These are phyloP conservation scores for Aspergillus oerlinghausenensis DNA, from an alignment of 2,329 filamentous ascomycete species.

Conservation along the genomic window DNA sequence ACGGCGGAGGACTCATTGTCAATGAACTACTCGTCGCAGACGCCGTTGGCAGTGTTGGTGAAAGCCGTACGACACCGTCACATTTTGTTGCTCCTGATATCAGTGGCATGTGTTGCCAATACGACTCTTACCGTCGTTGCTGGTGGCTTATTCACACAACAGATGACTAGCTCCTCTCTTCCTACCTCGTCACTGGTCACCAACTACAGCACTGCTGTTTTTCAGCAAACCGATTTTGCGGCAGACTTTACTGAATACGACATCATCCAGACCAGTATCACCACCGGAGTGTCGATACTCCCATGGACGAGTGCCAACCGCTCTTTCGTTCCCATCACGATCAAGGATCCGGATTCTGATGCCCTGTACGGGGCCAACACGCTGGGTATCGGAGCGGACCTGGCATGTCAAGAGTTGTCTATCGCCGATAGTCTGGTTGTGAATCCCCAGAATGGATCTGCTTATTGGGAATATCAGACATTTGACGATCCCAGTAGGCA, in stretches of 20 bases:
- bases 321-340: slow-evolving; percentile 26
- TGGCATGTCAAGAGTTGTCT: slow-evolving; percentile 21
- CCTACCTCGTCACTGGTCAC: slow-evolving; percentile 19
- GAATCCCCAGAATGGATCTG: slow-evolving; percentile 8
- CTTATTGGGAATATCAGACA: slow-evolving; percentile 24
- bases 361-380: slow-evolving; percentile 25
- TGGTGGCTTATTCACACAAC: slow-evolving; percentile 31
- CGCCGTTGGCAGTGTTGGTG: slow-evolving; percentile 25
- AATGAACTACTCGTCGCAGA: slow-evolving; percentile 32
- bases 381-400: slow-evolving; percentile 23
- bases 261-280: slow-evolving; percentile 32
- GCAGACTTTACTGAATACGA: slow-evolving; percentile 33
- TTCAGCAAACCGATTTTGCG: slow-evolving; percentile 27
- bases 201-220: slow-evolving; percentile 28
- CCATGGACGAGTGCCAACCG: slow-evolving; percentile 29
- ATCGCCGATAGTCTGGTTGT: slow-evolving; percentile 13
- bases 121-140: slow-evolving; percentile 28
- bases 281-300: slow-evolving; percentile 27
- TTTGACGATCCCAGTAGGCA: slow-evolving; percentile 20
- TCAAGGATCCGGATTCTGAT: slow-evolving; percentile 18
- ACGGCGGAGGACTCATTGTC: slow-evolving; percentile 23
- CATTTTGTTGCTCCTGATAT: slow-evolving; percentile 24
- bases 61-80: slow-evolving; percentile 27
- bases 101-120: slow-evolving; percentile 28
- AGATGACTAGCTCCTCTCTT: slow-evolving; percentile 23